Evolutionary conservation across 2,329 filamentous ascomycete genomes (phyloP), one percentile per base, ranked within the genome.

Genomic region (Cercospora janseana): DNA sequence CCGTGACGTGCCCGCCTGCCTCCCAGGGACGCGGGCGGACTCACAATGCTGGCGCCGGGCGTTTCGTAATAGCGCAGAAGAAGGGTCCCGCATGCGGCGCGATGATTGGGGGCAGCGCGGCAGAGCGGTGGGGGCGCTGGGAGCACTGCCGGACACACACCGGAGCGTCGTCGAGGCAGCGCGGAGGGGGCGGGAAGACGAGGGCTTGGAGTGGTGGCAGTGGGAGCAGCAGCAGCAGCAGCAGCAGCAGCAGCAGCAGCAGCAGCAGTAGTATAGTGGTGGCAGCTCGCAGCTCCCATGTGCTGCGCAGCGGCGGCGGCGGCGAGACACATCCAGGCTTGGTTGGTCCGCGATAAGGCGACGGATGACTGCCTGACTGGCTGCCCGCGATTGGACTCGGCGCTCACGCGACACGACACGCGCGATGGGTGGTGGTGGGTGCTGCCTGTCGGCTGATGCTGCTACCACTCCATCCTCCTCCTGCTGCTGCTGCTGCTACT

Each of bases 271-370:
- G 26, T 12, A 6, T 9, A 38, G 18, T 38, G 16, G 34, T 18
- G 13, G 34, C 15, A 37, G 44, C 13, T 18, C 38, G 37, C 35
- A 29, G 43, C 18, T 7, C 13, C 6, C 6, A n/a, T n/a, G 31
- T 18, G 13, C 23, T 26, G 12, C 16, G 16, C 20, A 18, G 38
- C 38, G 20, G 26, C 26, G 38, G 16, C 16, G 23, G 32, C 15
- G 32, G 32, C 15, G 13, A 37, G 38, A 38, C 34, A 38, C 34
- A 10, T 21, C 18, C 34, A 21, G 18, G 26, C 41, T 16, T 46
- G 44, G 44, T 38, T 46, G 44, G 44, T 46, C 27, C 9, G 40
- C 42, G 47, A 50, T 50, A 51, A 51, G 49, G 31, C 16, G 42
- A 46, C 48, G 27, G 37, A 37, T 16, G 27, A n/a, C 26, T 21